Conservation (phyloP, 2,329 filamentous ascomycete genomes). For the Apiospora hydei region DNA sequence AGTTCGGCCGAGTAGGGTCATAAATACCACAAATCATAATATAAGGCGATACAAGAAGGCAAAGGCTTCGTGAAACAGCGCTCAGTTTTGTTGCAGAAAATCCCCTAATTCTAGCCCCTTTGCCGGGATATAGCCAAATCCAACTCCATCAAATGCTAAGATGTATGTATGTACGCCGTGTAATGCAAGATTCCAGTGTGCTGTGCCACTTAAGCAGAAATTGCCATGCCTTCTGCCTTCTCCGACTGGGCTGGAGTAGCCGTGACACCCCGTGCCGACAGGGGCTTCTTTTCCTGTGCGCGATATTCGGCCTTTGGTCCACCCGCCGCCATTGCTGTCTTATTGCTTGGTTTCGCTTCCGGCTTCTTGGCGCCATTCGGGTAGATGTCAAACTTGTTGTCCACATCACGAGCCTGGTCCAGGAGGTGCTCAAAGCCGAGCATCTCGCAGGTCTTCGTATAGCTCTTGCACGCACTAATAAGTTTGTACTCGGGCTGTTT, state of each 20-base stretch:
- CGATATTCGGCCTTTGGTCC: slow-evolving; percentile 50
- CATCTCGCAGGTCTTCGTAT: slow-evolving; percentile 70
- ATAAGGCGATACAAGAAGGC: not conserved
- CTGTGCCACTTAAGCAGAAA: slow-evolving; percentile 10
- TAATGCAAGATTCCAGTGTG: not conserved
- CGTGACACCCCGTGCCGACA: slow-evolving; percentile 42
- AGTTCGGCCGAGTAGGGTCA: not conserved
- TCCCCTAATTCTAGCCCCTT: not conserved
- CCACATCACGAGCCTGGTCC: slow-evolving; percentile 69
- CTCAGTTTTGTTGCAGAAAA: not conserved
- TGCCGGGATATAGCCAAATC: not conserved
- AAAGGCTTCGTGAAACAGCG: not conserved
- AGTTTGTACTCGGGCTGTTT: slow-evolving; percentile 70
- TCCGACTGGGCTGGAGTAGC: slow-evolving; percentile 26
- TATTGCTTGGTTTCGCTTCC: slow-evolving; percentile 40
- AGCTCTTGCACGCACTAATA: slow-evolving; percentile 73
- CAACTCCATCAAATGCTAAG: slow-evolving; percentile 10
- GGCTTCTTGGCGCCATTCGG: slow-evolving; percentile 52
- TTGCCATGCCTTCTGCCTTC: slow-evolving; percentile 23
- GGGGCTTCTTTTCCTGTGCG: slow-evolving; percentile 37
- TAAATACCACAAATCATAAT: not conserved
- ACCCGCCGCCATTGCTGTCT: slow-evolving; percentile 56
- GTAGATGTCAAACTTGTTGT: slow-evolving; percentile 68
- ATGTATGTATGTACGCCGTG: slow-evolving; percentile 1
- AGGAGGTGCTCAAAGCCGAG: slow-evolving; percentile 71